Percentiles rank a stretch among this genome's conserved stretches.
phyloP scores from a whole-genome alignment of 306 rosid species.

The Glycine latifolia region DNA sequence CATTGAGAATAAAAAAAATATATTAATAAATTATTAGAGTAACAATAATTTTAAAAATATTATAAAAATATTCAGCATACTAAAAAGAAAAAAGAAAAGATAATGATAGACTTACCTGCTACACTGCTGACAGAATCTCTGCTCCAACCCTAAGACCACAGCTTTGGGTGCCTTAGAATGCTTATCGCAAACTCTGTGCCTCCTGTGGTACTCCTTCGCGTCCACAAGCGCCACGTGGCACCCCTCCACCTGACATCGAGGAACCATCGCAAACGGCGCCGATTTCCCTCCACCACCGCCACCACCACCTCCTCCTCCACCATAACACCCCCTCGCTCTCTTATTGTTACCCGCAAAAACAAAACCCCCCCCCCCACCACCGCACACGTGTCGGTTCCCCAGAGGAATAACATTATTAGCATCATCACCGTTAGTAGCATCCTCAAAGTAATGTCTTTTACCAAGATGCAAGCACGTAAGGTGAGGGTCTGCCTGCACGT shows the following conservation, averaged over 20 bases:
- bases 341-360: constrained; percentile 36
- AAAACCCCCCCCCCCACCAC: background rate
- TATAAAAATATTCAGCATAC: no score
- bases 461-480: constrained; percentile 83
- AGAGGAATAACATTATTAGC: background rate
- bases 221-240: constrained; percentile 74
- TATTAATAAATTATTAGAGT: no score
- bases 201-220: constrained; percentile 82
- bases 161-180: constrained; percentile 88
- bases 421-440: background rate
- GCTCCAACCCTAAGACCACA: constrained; percentile 69
- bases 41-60: no score
- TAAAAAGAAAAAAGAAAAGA: no score
- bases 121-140: constrained; percentile 92
- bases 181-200: constrained; percentile 87
- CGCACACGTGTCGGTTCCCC: constrained; percentile 32
- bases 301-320: constrained; percentile 8
- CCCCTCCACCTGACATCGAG: constrained; percentile 88
- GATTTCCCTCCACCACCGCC: background rate
- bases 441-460: constrained; percentile 84
- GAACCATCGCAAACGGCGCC: constrained; percentile 41
- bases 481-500: constrained; percentile 69
- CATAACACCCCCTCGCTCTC: constrained; percentile 48
- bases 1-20: no score
- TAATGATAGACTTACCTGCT: constrained; percentile 52